Base-by-base conservation (phyloP, 1,284 basidiomycete genomes). In the Heterobasidion parviporum region DNA sequence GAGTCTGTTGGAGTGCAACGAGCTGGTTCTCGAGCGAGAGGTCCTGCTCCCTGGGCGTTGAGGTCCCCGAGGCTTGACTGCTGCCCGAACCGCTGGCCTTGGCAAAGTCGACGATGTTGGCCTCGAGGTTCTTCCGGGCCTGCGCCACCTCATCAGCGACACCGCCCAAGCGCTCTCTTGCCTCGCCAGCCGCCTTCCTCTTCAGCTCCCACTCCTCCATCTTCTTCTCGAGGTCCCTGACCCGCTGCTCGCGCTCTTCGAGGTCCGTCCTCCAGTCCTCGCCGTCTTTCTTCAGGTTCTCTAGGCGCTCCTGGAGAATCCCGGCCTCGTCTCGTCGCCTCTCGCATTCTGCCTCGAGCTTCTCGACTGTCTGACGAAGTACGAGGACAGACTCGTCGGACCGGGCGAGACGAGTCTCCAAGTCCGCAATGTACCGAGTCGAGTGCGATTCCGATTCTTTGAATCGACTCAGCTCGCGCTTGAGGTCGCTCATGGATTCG, bases 391-490 rank as follows among this genome's bases (percentile, higher is more conserved):
- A 87, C 62, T 91, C 85, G 62, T 97, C 93, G 2, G 90, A 82
- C 49, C 84, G 85, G 16, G 85, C 75, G 10, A 98, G 77, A 32
- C 92, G 87, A 50, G 79, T 74, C 70, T 99, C 96, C 18, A 99
- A 79, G 55, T 95, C 94, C n/a, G 83, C 74, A 57, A 98, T 94
- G 70, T 98, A 97, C 61, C 84, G 79, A 46, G 80, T 70, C 9
- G 88, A 87, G 55, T 87, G 81, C 1, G 74, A 72, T 62, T 95
- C 92, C 1, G 78, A 71, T 53, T 96, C 91, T 66, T 85, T 90
- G 70, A 87, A 85, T 52, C 85, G 82, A 50, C 79, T 65, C 34
- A 98, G 77, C 70, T 98, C 94, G 60, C 88, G 87, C 67, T 85
- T 87, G 55, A 98, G 78, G 59, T 95, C 92, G 15, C 77, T 77